Evolutionary conservation across 768 basidiomycete species (phyloP), one percentile per base, ranked within the genome.

Genomic region (Pleurotus cornucopiae): DNA sequence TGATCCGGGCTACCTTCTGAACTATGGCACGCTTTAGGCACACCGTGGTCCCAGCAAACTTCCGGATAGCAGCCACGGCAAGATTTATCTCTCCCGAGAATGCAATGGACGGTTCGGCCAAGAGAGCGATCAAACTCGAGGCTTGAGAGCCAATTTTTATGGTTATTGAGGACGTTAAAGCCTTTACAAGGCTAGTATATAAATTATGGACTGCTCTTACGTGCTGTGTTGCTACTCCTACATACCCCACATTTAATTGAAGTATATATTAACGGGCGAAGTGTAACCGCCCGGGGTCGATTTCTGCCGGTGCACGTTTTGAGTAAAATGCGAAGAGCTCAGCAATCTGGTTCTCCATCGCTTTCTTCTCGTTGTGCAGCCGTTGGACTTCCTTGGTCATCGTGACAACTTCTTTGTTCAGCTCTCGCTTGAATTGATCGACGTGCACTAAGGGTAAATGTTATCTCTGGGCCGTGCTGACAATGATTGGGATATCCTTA

Each of bases 391-490:
- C 90, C 56, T 85, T 77, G 5, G 87, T 86, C 78, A 89, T 87
- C 20, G 74, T 73, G 56, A 86, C 69, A 11, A 93, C 90, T 64
- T 94, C 91, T 41, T 82, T 76, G 48, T 83, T 79, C 9, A 95
- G 73, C 58, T 90, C 84, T 59, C 87, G 82, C 73, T 91, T 94
- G 73, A 94, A 89, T 64, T 93, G 85, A 61, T 93, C 89, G 47
- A 95, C 86, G 61, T 94, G 92, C 20, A 81, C 91, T 92, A 62
- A 3, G 30, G 30, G 0, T 11, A 1, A 34, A 34, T 11, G 7
- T 34, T 34, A 34, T 34, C 7, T 34, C 9, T 34, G 9, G 30
- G 0, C 30, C 30, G 30, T 11, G 11, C 30, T 34, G 30, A 34
- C 9, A 34, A 34, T 34, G 30, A 2, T 3, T 3, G 7, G 11